Conservation (phyloP, 2,329 filamentous ascomycete species). For the Alternaria longipes region DNA sequence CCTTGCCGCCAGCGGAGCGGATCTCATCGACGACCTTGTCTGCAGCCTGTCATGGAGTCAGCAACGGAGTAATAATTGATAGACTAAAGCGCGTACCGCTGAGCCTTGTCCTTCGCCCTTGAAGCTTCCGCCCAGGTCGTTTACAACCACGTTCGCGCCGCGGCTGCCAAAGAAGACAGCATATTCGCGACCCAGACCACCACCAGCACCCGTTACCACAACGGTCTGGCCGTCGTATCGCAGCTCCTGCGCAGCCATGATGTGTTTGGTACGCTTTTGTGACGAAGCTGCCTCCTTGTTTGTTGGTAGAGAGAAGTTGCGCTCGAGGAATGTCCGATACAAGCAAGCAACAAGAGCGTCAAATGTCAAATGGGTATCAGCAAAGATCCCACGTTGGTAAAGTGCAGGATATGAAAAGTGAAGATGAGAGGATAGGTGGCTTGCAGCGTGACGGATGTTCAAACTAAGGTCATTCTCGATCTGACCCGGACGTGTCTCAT, state of each 20-base stretch:
- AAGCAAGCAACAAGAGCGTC: conserved; percentile 6
- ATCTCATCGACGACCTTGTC: conserved; percentile 86
- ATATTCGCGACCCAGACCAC: conserved; percentile 83
- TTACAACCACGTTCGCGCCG: conserved; percentile 94
- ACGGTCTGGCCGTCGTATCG: conserved; percentile 90
- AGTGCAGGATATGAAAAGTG: conserved; percentile 1
- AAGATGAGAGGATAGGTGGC: conserved; percentile 12
- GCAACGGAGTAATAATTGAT: conserved; percentile 3
- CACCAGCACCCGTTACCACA: conserved; percentile 86
- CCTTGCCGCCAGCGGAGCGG: conserved; percentile 88
- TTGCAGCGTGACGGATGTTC: conserved; percentile 4
- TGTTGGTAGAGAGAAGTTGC: conserved; percentile 11
- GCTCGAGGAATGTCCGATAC: conserved; percentile 12
- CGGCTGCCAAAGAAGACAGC: conserved; percentile 89
- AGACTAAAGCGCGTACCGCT: conserved; percentile 68
- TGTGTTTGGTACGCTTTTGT: conserved; percentile 18
- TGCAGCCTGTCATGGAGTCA: conserved; percentile 67
- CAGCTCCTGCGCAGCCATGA: conserved; percentile 60
- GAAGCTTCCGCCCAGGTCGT: conserved; percentile 92
- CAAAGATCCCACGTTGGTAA: conserved; percentile 24
- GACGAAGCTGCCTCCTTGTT: conserved; percentile 14
- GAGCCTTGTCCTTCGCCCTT: conserved; percentile 89
- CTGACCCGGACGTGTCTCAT: conserved; percentile 18
- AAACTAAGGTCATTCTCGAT: conserved; percentile 14
- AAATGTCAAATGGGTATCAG: conserved; percentile 25